Percentiles rank a stretch among this genome's conserved stretches.
Evolutionary conservation across 192 early-diverging fungal species (phyloP).

Genomic region (Coemansia guatemalensis): DNA sequence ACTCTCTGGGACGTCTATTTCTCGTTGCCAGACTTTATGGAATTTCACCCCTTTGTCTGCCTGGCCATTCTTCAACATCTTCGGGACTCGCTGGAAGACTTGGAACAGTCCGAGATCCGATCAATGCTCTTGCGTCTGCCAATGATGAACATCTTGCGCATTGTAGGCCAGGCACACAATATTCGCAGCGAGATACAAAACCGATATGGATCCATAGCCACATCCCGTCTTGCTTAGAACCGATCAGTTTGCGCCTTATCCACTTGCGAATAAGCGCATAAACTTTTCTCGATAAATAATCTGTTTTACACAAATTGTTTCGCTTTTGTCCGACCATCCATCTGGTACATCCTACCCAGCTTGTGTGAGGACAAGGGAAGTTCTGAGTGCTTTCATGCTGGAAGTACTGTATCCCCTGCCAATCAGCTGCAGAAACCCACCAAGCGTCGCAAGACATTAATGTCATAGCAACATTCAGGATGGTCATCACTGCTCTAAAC

Average conservation of each 20-base stretch:
- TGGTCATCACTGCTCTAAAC: too few species aligned
- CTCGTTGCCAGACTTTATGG: slow-evolving; percentile 68
- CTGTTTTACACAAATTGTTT: too few species aligned
- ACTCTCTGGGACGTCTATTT: slow-evolving; percentile 92
- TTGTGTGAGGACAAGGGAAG: too few species aligned
- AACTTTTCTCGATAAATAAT: too few species aligned
- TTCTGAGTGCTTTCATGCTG: too few species aligned
- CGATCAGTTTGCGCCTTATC: too few species aligned
- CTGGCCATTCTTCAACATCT: slow-evolving; percentile 74
- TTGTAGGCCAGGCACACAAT: slow-evolving; percentile 70
- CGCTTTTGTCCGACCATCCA: too few species aligned
- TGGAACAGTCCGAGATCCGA: slow-evolving; percentile 90
- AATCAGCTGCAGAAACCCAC: too few species aligned
- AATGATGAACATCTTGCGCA: slow-evolving; percentile 63
- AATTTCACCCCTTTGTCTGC: slow-evolving; percentile 84
- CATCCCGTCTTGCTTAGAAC: neutral
- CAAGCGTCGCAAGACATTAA: too few species aligned
- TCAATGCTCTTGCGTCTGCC: slow-evolving; percentile 80
- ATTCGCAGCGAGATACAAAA: slow-evolving; percentile 68
- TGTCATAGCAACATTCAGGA: too few species aligned
- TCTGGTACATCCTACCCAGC: too few species aligned
- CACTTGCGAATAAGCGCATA: slow-evolving; percentile 54
- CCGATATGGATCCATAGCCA: slow-evolving; percentile 40
- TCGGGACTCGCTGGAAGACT: slow-evolving; percentile 82
- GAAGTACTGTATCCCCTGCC: too few species aligned